A percentile compares a stretch with the other conserved stretches of the same genome.
These are phyloP conservation scores for Chimonanthus praecox DNA, from an alignment of 164 flowering plant species.

Conservation along the genomic window DNA sequence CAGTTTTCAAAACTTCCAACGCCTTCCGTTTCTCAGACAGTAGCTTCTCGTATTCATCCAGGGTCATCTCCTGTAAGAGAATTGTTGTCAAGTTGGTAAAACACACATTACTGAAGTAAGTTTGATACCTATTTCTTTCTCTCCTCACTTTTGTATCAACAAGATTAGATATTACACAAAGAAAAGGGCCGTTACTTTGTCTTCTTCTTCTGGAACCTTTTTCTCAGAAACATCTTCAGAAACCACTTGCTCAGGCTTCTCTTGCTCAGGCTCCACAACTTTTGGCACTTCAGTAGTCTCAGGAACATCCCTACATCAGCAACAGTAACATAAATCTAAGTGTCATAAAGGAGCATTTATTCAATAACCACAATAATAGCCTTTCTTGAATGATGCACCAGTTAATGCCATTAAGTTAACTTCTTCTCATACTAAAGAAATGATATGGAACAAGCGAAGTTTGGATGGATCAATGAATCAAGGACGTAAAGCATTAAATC, in stretches of 20 bases:
- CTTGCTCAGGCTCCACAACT: slow-evolving; percentile 14
- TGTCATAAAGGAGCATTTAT: not conserved
- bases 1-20: slow-evolving; percentile 20
- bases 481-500: not conserved
- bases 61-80: slow-evolving; percentile 30
- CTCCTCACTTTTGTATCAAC: not conserved
- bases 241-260: slow-evolving; percentile 7
- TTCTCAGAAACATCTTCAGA: slow-evolving; percentile 16
- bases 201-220: slow-evolving; percentile 19
- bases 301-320: slow-evolving; percentile 18
- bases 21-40: slow-evolving; percentile 29
- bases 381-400: not conserved
- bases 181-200: slow-evolving; percentile 10
- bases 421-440: too few species aligned
- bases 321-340: not conserved
- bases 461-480: not conserved
- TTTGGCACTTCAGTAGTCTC: slow-evolving; percentile 17
- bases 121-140: not conserved
- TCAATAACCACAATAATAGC: not conserved
- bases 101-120: not conserved
- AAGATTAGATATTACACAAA: not conserved
- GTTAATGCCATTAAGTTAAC: not conserved
- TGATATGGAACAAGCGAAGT: not conserved
- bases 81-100: not conserved
- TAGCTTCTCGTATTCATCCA: slow-evolving; percentile 28